phyloP scores from a whole-genome alignment of 768 basidiomycete genomes.

The Dioszegia aurantiaca region DNA sequence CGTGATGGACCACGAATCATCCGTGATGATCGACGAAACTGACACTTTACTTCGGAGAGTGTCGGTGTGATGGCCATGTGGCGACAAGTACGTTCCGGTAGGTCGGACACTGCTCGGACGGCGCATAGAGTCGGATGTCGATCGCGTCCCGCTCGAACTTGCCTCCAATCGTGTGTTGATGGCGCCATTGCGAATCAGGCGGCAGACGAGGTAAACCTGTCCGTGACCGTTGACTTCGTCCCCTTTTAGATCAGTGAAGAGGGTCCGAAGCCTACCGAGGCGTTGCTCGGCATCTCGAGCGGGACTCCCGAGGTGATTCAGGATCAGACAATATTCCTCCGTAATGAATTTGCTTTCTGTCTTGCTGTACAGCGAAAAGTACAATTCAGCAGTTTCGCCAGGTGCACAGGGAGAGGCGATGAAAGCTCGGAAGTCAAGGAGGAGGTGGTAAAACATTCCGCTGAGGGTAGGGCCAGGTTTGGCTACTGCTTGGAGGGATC shows the following conservation, averaged over 20 bases:
- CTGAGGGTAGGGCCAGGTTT: not conserved
- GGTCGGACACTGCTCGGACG: slow-evolving; percentile 57
- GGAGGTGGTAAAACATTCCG: slow-evolving; percentile 72
- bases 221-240: slow-evolving; percentile 82
- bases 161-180: slow-evolving; percentile 68
- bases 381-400: slow-evolving; percentile 88
- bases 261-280: slow-evolving; percentile 66
- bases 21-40: slow-evolving; percentile 18
- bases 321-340: slow-evolving; percentile 83
- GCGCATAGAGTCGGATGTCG: slow-evolving; percentile 56
- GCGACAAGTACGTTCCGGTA: slow-evolving; percentile 8
- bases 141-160: slow-evolving; percentile 23
- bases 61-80: not conserved
- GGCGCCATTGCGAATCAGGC: slow-evolving; percentile 81
- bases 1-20: slow-evolving; percentile 47
- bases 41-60: slow-evolving; percentile 6
- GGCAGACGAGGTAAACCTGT: slow-evolving; percentile 82
- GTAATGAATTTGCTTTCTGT: slow-evolving; percentile 78
- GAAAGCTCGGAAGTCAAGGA: slow-evolving; percentile 85
- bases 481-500: slow-evolving; percentile 4
- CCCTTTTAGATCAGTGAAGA: slow-evolving; percentile 83
- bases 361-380: slow-evolving; percentile 88
- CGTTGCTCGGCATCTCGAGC: slow-evolving; percentile 57
- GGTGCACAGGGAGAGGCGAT: slow-evolving; percentile 84
- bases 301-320: slow-evolving; percentile 77